A percentile compares a stretch with the other conserved stretches of the same genome.
phyloP scores from a whole-genome alignment of 345 rosid genomes.

The Populus tremula region DNA sequence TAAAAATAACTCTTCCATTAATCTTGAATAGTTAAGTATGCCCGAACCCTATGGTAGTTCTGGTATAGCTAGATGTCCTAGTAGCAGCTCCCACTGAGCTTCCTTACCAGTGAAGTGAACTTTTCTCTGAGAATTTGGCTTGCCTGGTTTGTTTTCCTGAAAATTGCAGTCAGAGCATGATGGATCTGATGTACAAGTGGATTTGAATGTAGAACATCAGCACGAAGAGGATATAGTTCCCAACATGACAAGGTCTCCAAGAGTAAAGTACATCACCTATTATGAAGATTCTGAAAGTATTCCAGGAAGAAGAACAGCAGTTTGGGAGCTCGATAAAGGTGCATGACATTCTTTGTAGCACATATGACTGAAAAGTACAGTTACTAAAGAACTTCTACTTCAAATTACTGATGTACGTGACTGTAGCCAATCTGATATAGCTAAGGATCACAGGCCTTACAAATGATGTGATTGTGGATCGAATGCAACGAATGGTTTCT shows the following conservation, averaged over 20 bases:
- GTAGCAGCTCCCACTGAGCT: too few relatives aligned
- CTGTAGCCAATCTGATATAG: slow-evolving; percentile 12
- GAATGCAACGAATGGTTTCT: background rate
- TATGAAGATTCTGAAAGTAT: slow-evolving; percentile 91
- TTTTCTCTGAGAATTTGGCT: slow-evolving; percentile 2
- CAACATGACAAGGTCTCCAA: slow-evolving; percentile 81
- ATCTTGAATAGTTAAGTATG: too few relatives aligned
- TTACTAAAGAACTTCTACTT: slow-evolving; percentile 6
- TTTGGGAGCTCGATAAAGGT: slow-evolving; percentile 99
- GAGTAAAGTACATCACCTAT: slow-evolving; percentile 79
- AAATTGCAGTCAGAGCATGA: slow-evolving; percentile 85
- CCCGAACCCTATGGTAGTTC: too few relatives aligned
- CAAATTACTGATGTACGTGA: slow-evolving; percentile 1
- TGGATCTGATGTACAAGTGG: slow-evolving; percentile 84
- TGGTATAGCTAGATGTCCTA: too few relatives aligned
- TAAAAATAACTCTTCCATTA: too few relatives aligned
- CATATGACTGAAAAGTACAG: slow-evolving; percentile 17
- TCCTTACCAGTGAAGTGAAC: background rate
- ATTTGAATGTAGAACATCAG: slow-evolving; percentile 70
- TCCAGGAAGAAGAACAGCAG: slow-evolving; percentile 89
- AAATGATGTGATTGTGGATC: slow-evolving; percentile 1
- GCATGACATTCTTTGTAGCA: background rate
- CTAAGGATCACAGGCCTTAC: background rate
- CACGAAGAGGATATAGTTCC: slow-evolving; percentile 70
- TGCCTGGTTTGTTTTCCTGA: slow-evolving; percentile 16